phyloP scores from a whole-genome alignment of 768 basidiomycete species.

The Collybia mongolica region DNA sequence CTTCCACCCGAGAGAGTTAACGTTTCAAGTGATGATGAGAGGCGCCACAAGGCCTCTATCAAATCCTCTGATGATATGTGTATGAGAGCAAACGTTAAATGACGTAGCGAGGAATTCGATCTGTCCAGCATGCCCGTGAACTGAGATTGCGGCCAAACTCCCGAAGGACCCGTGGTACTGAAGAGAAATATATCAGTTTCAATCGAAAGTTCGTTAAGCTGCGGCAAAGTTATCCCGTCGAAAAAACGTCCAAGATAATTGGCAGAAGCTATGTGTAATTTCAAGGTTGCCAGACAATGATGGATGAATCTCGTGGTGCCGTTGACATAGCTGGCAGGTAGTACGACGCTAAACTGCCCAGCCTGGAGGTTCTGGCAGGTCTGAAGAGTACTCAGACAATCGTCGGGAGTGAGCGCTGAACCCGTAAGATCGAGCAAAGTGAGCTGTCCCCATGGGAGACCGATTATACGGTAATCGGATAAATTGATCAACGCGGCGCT shows the following conservation, averaged over 20 bases:
- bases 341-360: conserved; percentile 14
- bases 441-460: conserved; percentile 26
- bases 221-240: conserved; percentile 21
- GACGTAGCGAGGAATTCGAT: conserved; percentile 18
- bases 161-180: conserved; percentile 1
- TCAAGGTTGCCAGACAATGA: conserved; percentile 13
- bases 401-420: conserved; percentile 16
- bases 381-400: conserved; percentile 17
- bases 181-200: conserved; percentile 11
- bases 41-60: too few species aligned
- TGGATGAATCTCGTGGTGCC: conserved; percentile 5
- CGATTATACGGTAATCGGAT: conserved; percentile 14
- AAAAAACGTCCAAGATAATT: conserved; percentile 17
- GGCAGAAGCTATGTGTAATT: conserved; percentile 10
- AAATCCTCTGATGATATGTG: too few species aligned
- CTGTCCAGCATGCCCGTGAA: conserved; percentile 21
- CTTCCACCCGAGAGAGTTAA: too few species aligned
- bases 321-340: conserved; percentile 2
- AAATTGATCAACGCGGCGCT: conserved; percentile 19
- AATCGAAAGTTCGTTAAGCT: conserved; percentile 19
- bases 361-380: conserved; percentile 10
- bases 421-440: conserved; percentile 21
- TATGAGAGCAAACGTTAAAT: conserved; percentile 9
- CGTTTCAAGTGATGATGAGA: too few species aligned
- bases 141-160: conserved; percentile 21